Conservation (phyloP, 2,329 filamentous ascomycete species). For the Colletotrichum camelliae region DNA sequence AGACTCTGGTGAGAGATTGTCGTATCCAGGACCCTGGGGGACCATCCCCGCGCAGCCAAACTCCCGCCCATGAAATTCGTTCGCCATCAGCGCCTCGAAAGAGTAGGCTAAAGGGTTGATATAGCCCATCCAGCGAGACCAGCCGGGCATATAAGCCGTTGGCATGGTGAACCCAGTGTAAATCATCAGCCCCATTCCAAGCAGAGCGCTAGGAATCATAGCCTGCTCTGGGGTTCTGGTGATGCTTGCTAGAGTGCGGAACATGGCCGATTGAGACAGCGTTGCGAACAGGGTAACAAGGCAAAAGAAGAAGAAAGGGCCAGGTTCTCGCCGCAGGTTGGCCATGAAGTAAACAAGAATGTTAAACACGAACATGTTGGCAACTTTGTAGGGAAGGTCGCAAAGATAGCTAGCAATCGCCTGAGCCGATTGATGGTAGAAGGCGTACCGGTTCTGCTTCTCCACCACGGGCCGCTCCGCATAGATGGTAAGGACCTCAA, state of each 20-base stretch:
- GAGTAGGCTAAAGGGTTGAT: constrained; percentile 59
- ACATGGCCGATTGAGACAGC: constrained; percentile 30
- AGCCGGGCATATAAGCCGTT: constrained; percentile 41
- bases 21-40: neutral
- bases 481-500: constrained; percentile 27
- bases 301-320: constrained; percentile 66
- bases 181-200: constrained; percentile 55
- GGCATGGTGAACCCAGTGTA: constrained; percentile 50
- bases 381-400: constrained; percentile 54
- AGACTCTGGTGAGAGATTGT: neutral
- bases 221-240: constrained; percentile 29
- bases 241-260: constrained; percentile 29
- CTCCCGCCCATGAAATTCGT: constrained; percentile 61
- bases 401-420: constrained; percentile 57
- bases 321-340: constrained; percentile 61
- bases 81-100: constrained; percentile 71
- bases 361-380: constrained; percentile 54
- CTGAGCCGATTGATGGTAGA: constrained; percentile 36
- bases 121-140: constrained; percentile 61
- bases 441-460: constrained; percentile 30
- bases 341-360: constrained; percentile 69
- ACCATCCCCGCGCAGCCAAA: neutral
- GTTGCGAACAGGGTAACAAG: constrained; percentile 40
- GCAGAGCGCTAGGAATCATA: constrained; percentile 57
- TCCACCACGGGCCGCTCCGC: constrained; percentile 28